These are phyloP conservation scores for Dorcoceras hygrometricum DNA, from an alignment of 257 asterid genomes.

Conservation along the genomic window DNA sequence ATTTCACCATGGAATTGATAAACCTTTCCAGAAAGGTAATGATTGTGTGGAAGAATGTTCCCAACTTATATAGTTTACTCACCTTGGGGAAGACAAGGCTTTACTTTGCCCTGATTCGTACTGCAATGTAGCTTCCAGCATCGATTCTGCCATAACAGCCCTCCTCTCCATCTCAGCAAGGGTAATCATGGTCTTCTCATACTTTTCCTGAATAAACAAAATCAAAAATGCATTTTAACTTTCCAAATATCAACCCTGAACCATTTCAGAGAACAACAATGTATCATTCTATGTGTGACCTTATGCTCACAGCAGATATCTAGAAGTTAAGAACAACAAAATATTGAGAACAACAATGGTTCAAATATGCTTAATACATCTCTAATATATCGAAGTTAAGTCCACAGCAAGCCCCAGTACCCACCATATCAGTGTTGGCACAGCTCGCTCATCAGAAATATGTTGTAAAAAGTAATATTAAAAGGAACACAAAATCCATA, in stretches of 20 bases:
- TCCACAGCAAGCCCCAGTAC: not conserved
- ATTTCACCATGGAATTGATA: not conserved
- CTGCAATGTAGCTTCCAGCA: conserved; percentile 83
- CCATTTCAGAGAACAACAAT: not conserved
- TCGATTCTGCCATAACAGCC: conserved; percentile 85
- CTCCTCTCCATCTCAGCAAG: conserved; percentile 70
- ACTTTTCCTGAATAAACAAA: conserved; percentile 53
- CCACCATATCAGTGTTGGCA: not conserved
- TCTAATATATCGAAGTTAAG: not conserved
- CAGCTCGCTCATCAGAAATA: not conserved
- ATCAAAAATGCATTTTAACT: not conserved
- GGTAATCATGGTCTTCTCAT: conserved; percentile 52
- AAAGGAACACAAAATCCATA: not conserved
- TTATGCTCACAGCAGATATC: not conserved
- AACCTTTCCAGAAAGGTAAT: not conserved
- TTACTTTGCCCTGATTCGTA: conserved; percentile 83
- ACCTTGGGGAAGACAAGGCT: conserved; percentile 74
- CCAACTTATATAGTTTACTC: conserved; percentile 2
- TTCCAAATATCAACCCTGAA: conserved; percentile 11
- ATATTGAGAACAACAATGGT: too few species aligned
- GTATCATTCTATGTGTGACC: not conserved
- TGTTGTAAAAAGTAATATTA: not conserved
- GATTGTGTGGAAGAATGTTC: conserved; percentile 5
- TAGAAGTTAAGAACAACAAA: too few species aligned
- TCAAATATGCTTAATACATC: not conserved